phyloP scores from a whole-genome alignment of 2,329 filamentous ascomycete species.

The Nigrospora osmanthi region DNA sequence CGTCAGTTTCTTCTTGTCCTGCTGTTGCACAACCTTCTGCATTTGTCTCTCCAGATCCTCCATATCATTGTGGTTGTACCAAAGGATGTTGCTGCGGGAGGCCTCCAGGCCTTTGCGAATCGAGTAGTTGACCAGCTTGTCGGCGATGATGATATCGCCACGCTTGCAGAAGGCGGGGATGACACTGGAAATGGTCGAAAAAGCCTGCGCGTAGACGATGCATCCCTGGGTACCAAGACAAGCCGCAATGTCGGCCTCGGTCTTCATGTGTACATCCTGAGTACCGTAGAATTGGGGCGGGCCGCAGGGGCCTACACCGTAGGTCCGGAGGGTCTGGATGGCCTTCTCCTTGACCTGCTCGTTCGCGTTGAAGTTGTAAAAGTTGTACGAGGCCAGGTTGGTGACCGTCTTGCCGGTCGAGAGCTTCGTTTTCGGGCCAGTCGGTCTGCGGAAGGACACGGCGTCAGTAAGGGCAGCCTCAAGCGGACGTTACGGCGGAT shows the following conservation, averaged over 20 bases:
- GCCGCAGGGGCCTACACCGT: constrained; percentile 93
- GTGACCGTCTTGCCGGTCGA: constrained; percentile 82
- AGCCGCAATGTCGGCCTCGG: constrained; percentile 84
- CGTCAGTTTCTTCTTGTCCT: constrained; percentile 77
- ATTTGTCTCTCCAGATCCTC: constrained; percentile 83
- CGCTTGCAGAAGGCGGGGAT: constrained; percentile 96
- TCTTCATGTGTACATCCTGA: constrained; percentile 96
- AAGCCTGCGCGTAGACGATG: constrained; percentile 93
- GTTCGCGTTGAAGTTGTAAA: constrained; percentile 93
- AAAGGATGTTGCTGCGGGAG: constrained; percentile 80
- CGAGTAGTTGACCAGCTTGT: constrained; percentile 86
- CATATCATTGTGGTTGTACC: constrained; percentile 97
- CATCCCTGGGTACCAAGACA: constrained; percentile 82
- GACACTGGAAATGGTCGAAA: constrained; percentile 93
- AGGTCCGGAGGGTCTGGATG: constrained; percentile 85
- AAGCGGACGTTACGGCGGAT: not conserved
- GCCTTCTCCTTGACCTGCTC: constrained; percentile 92
- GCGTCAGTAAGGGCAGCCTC: constrained; percentile 5
- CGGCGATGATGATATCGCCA: constrained; percentile 93
- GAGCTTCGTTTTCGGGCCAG: constrained; percentile 84
- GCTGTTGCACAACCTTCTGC: constrained; percentile 78
- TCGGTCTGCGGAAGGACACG: constrained; percentile 49
- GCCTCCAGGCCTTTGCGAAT: constrained; percentile 93
- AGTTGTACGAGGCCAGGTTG: constrained; percentile 93
- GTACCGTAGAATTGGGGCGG: constrained; percentile 98